These are phyloP conservation scores for Alternaria rosae DNA, from an alignment of 2,329 filamentous ascomycete species.

Conservation along the genomic window DNA sequence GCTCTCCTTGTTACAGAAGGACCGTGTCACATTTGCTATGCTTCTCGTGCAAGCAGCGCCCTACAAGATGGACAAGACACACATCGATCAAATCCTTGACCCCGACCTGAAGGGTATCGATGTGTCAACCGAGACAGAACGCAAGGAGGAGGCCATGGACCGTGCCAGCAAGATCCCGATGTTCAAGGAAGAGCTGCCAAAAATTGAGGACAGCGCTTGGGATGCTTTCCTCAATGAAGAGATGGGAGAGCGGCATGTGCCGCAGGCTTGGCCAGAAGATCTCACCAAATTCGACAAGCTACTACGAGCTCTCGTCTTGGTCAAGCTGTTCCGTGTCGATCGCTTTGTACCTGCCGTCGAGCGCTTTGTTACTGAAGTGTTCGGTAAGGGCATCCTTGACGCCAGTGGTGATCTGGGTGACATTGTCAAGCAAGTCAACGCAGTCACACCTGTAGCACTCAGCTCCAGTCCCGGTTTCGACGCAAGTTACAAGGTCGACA, in stretches of 20 bases:
- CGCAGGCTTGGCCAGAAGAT: constrained; percentile 73
- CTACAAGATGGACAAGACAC: constrained; percentile 88
- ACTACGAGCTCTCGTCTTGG: constrained; percentile 81
- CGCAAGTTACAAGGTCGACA: constrained; percentile 98
- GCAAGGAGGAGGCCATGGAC: constrained; percentile 72
- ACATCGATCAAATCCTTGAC: constrained; percentile 88
- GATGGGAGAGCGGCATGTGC: constrained; percentile 83
- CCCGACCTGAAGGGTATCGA: constrained; percentile 77
- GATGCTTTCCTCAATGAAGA: constrained; percentile 84
- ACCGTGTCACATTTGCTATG: constrained; percentile 92
- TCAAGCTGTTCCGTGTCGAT: constrained; percentile 95
- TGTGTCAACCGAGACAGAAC: constrained; percentile 72
- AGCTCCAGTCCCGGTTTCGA: constrained; percentile 97
- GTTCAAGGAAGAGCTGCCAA: constrained; percentile 76
- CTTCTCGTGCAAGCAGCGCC: constrained; percentile 95
- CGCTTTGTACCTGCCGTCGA: constrained; percentile 93
- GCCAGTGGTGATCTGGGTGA: constrained; percentile 84
- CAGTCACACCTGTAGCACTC: constrained; percentile 85
- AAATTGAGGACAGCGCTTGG: constrained; percentile 72
- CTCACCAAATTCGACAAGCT: constrained; percentile 74
- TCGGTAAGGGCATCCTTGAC: constrained; percentile 83
- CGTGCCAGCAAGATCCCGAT: constrained; percentile 73
- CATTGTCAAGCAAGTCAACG: constrained; percentile 83
- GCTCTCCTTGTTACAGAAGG: constrained; percentile 88
- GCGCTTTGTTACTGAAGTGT: constrained; percentile 85